Evolutionary conservation across 1,284 basidiomycete species (phyloP).

Genomic region (Ceratobasidium sp.): DNA sequence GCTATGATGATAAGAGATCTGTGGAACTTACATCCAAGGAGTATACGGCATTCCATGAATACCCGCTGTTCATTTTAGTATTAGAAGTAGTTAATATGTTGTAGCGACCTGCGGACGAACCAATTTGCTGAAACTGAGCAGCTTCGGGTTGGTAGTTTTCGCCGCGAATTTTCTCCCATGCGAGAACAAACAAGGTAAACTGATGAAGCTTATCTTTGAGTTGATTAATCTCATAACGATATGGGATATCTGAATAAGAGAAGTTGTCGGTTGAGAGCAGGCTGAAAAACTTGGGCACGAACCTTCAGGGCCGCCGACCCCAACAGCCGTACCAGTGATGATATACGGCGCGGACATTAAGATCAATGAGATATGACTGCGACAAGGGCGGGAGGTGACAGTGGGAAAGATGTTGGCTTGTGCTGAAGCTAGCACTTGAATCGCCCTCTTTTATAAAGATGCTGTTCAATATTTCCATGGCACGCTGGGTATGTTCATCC

Average conservation of each 20-base stretch:
- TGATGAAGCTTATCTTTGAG: conserved; percentile 34
- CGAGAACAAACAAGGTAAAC: conserved; percentile 38
- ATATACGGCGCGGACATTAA: too few relatives aligned
- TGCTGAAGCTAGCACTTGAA: too few relatives aligned
- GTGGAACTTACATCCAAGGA: conserved; percentile 32
- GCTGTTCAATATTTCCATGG: too few relatives aligned
- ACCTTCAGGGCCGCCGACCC: too few relatives aligned
- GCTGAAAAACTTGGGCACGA: too few relatives aligned
- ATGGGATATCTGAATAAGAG: neutral
- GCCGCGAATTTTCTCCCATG: conserved; percentile 3
- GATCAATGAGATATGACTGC: too few relatives aligned
- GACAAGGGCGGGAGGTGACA: too few relatives aligned
- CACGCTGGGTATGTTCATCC: too few relatives aligned
- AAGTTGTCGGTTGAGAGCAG: too few relatives aligned
- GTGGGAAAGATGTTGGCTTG: too few relatives aligned
- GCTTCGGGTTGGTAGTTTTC: conserved; percentile 25
- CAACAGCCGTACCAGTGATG: too few relatives aligned
- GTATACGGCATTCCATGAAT: conserved; percentile 41
- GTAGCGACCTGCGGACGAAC: neutral
- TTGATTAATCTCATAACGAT: conserved; percentile 34
- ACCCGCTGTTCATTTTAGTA: neutral
- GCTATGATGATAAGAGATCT: neutral
- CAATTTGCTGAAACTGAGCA: conserved; percentile 16
- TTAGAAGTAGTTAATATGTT: neutral
- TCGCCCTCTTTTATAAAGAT: too few relatives aligned